These are phyloP conservation scores for Pyricularia sp. DNA, from an alignment of 2,329 filamentous ascomycete genomes.

Conservation along the genomic window DNA sequence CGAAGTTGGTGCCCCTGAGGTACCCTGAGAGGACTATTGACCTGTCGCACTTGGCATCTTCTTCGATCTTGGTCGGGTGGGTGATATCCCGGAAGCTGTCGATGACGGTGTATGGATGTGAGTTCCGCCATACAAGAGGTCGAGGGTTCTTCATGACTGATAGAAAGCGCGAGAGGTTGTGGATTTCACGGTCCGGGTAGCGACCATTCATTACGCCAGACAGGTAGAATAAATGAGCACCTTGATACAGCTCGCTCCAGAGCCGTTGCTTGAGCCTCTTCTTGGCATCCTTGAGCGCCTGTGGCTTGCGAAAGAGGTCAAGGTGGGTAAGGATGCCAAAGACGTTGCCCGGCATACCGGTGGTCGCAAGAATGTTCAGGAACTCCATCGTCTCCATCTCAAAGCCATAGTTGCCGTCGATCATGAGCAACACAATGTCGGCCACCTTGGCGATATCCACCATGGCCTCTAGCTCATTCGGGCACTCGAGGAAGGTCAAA, in stretches of 20 bases:
- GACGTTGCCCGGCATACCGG: conserved; percentile 96
- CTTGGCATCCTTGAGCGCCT: conserved; percentile 85
- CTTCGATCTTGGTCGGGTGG: conserved; percentile 82
- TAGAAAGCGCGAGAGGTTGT: conserved; percentile 90
- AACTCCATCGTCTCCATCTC: conserved; percentile 99
- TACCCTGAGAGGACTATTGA: conserved; percentile 90
- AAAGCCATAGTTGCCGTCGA: conserved; percentile 97
- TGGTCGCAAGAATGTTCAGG: conserved; percentile 83
- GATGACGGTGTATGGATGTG: conserved; percentile 86
- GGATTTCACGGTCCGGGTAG: conserved; percentile 92
- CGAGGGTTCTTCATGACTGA: conserved; percentile 99
- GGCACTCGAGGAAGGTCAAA: conserved; percentile 92
- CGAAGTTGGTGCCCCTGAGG: conserved; percentile 87
- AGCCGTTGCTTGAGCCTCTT: conserved; percentile 92
- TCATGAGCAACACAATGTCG: conserved; percentile 95
- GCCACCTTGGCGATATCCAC: conserved; percentile 96
- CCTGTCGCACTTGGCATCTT: conserved; percentile 81
- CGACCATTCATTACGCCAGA: conserved; percentile 94
- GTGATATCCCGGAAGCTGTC: conserved; percentile 95
- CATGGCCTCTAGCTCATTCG: conserved; percentile 94
- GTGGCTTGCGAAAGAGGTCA: conserved; percentile 90
- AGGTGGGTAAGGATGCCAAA: conserved; percentile 96
- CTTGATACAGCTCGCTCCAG: conserved; percentile 95
- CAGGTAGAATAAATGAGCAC: conserved; percentile 93
- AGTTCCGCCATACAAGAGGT: conserved; percentile 93